Conservation (phyloP, 2,329 filamentous ascomycete genomes). For the Ophiostoma ips region DNA sequence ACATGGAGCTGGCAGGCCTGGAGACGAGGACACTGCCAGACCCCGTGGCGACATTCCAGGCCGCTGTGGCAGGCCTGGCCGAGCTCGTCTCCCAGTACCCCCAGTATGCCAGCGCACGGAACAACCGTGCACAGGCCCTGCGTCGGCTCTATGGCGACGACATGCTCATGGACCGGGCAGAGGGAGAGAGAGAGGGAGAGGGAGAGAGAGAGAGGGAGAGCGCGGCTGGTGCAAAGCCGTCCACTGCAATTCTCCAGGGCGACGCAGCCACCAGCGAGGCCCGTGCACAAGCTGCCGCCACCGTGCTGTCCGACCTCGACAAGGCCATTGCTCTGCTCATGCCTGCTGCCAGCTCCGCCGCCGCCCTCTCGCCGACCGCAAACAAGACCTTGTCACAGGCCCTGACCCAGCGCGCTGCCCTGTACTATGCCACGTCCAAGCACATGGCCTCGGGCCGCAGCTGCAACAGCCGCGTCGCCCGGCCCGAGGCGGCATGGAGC, state of each 20-base stretch:
- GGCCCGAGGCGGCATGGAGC: constrained; percentile 33
- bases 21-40: constrained; percentile 20
- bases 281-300: constrained; percentile 12
- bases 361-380: constrained; percentile 47
- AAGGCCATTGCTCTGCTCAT: constrained; percentile 44
- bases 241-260: constrained; percentile 24
- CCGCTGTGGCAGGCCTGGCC: constrained; percentile 35
- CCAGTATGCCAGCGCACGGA: constrained; percentile 56
- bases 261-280: constrained; percentile 20
- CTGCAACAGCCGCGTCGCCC: background rate
- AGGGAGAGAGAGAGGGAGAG: background rate
- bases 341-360: constrained; percentile 34
- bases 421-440: constrained; percentile 48
- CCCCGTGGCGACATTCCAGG: constrained; percentile 31
- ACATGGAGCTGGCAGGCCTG: constrained; percentile 35
- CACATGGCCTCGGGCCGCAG: background rate
- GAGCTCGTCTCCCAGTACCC: constrained; percentile 44
- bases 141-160: constrained; percentile 49
- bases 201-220: no score
- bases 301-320: constrained; percentile 39
- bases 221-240: no score
- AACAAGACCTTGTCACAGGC: constrained; percentile 54
- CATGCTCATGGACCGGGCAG: constrained; percentile 29
- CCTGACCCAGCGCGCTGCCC: constrained; percentile 55
- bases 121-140: constrained; percentile 59